These are phyloP conservation scores for Phlyctochytrium arcticum DNA, from an alignment of 192 early-diverging fungal species.

Conservation along the genomic window DNA sequence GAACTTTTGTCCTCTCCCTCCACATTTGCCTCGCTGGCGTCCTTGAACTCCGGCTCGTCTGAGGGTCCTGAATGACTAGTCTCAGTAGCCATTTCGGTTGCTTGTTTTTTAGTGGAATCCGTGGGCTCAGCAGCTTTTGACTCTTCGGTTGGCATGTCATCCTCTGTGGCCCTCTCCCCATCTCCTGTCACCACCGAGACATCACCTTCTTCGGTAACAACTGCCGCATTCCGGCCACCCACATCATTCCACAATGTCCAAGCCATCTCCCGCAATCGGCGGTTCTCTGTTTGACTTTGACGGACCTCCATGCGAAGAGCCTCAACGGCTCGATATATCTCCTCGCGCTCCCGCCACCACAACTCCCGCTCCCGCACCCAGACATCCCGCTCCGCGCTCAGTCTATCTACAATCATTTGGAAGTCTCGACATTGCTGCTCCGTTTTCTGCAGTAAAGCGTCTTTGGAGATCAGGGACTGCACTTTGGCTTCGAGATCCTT, in stretches of 20 bases:
- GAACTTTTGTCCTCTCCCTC: not conserved
- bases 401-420: constrained; percentile 9
- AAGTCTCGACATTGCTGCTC: constrained; percentile 15
- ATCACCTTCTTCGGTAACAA: not conserved
- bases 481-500: constrained; percentile 74
- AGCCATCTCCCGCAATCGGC: constrained; percentile 18
- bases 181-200: not conserved
- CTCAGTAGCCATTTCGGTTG: too few species aligned
- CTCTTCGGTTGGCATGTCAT: too few species aligned
- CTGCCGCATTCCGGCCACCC: not conserved
- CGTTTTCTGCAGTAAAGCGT: constrained; percentile 13
- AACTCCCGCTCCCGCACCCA: constrained; percentile 22
- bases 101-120: not conserved
- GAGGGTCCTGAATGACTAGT: too few species aligned
- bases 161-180: too few species aligned
- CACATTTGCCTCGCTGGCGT: not conserved
- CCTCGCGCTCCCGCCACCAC: constrained; percentile 31
- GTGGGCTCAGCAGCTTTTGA: not conserved
- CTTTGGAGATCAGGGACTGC: not conserved
- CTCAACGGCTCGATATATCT: constrained; percentile 21
- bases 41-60: not conserved
- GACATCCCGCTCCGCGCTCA: constrained; percentile 22
- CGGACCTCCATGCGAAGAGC: constrained; percentile 17
- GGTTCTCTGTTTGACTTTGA: constrained; percentile 8
- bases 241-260: constrained; percentile 24